phyloP scores from a whole-genome alignment of 2,329 filamentous ascomycete species.

The Mollisiaceae sp. region DNA sequence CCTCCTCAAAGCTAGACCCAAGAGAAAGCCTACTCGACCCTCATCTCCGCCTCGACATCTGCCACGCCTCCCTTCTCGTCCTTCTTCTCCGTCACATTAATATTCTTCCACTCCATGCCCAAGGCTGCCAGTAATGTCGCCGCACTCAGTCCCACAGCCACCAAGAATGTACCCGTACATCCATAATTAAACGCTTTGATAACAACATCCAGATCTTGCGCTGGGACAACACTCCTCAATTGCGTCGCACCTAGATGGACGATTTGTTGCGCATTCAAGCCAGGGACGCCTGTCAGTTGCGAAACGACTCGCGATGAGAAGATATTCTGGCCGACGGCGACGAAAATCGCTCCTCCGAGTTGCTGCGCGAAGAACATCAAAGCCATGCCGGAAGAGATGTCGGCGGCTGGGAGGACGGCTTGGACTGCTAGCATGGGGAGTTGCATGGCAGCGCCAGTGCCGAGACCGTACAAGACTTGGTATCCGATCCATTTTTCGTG shows the following conservation, averaged over 20 bases:
- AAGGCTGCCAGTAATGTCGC: not conserved
- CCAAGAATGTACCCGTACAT: conserved; percentile 1
- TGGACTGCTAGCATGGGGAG: conserved; percentile 59
- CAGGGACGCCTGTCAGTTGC: not conserved
- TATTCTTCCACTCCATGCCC: conserved; percentile 7
- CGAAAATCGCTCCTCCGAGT: conserved; percentile 61
- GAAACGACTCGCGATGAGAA: conserved; percentile 8
- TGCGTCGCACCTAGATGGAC: not conserved
- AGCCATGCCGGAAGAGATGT: conserved; percentile 57
- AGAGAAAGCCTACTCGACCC: not conserved
- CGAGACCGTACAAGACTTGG: conserved; percentile 57
- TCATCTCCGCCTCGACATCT: not conserved
- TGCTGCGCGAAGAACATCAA: conserved; percentile 60
- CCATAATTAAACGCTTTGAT: conserved; percentile 2
- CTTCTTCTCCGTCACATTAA: conserved; percentile 1
- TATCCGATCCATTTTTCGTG: conserved; percentile 55
- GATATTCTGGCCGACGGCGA: conserved; percentile 59
- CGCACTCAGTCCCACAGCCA: not conserved
- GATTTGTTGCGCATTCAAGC: not conserved
- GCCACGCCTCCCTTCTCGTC: not conserved
- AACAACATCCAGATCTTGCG: not conserved
- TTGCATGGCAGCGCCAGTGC: conserved; percentile 48
- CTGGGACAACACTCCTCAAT: not conserved
- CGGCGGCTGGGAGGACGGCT: conserved; percentile 53
- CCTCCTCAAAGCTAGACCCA: not conserved